Evolutionary conservation across 192 early-diverging fungal genomes (phyloP), one percentile per base, ranked within the genome.

Genomic region (Coemansia sp.): DNA sequence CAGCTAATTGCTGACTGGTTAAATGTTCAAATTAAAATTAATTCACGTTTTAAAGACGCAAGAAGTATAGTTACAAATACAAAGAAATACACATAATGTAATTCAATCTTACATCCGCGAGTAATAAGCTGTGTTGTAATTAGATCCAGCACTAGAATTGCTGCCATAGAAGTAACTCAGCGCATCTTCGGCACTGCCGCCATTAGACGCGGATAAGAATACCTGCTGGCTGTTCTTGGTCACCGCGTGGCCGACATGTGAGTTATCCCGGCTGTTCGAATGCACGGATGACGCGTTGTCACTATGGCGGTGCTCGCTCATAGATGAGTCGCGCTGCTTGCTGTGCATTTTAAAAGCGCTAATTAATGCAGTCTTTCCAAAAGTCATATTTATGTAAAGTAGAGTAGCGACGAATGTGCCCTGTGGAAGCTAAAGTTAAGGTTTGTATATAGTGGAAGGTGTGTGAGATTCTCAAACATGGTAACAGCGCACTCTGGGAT

Each of bases 121-220:
- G 55, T 34, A 16, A 18, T 34, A 58, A 2, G 55, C 33, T 7
- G 55, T 36, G 6, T 15, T 58, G 55, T 13, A 58, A 33, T 58
- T 58, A 3, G 55, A 33, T 16, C 31, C 31, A 58, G 55, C 31
- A 7, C 55, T 7, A 5, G 55, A 58, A 33, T 58, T 36, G 55
- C 55, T 58, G 31, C 55, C 36, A 18, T 58, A 58, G 16, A 58
- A 58, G 31, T 58, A 58, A 11, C 55, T 58, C 31, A 58, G 31
- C 15, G 55, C 55, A 6, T 58, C 29, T 33, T 58, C 55, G 15
- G 55, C 55, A 33, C 55, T 58, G 31, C 55, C 55, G 15, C 55
- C 55, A 33, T 58, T 58, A 3, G 55, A 58, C 31, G 55, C 55
- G 0, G 55, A 58, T 13, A 58, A 13, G n/a, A 50, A 22, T 22